These are phyloP conservation scores for Nakazawaea siamensis DNA, from an alignment of 805 yeast genomes.

Conservation along the genomic window DNA sequence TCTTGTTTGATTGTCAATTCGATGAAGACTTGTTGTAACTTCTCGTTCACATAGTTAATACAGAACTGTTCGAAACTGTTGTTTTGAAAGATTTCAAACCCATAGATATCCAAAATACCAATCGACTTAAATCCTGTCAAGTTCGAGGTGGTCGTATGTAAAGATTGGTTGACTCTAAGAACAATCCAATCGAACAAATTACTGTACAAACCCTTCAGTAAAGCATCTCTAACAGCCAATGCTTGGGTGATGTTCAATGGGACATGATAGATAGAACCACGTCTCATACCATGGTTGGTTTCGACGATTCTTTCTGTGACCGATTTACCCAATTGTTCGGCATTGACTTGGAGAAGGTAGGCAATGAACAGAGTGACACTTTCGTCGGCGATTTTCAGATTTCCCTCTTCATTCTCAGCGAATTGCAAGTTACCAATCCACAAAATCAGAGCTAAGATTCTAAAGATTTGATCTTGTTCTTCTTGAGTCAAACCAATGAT, in stretches of 20 bases:
- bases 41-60: slow-evolving; percentile 93
- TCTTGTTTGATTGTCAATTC: slow-evolving; percentile 93
- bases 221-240: slow-evolving; percentile 87
- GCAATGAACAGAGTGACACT: slow-evolving; percentile 95
- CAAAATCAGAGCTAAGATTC: slow-evolving; percentile 72
- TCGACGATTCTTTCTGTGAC: slow-evolving; percentile 79
- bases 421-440: slow-evolving; percentile 95
- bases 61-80: slow-evolving; percentile 94
- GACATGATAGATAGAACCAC: slow-evolving; percentile 92
- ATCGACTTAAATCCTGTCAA: slow-evolving; percentile 44
- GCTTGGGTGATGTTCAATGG: slow-evolving; percentile 92
- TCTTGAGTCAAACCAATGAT: slow-evolving; percentile 73
- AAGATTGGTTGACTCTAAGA: slow-evolving; percentile 75
- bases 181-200: slow-evolving; percentile 97
- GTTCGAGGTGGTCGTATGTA: slow-evolving; percentile 24
- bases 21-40: slow-evolving; percentile 92
- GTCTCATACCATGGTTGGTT: slow-evolving; percentile 78
- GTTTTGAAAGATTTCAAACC: slow-evolving; percentile 92
- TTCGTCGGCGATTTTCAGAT: slow-evolving; percentile 72
- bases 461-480: slow-evolving; percentile 88
- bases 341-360: slow-evolving; percentile 75
- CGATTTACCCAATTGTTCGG: slow-evolving; percentile 55
- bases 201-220: slow-evolving; percentile 90
- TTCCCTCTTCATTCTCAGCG: slow-evolving; percentile 79
- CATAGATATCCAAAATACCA: slow-evolving; percentile 93